Evolutionary conservation across 805 yeast genomes (phyloP).

Genomic region (Lachancea nothofagi): DNA sequence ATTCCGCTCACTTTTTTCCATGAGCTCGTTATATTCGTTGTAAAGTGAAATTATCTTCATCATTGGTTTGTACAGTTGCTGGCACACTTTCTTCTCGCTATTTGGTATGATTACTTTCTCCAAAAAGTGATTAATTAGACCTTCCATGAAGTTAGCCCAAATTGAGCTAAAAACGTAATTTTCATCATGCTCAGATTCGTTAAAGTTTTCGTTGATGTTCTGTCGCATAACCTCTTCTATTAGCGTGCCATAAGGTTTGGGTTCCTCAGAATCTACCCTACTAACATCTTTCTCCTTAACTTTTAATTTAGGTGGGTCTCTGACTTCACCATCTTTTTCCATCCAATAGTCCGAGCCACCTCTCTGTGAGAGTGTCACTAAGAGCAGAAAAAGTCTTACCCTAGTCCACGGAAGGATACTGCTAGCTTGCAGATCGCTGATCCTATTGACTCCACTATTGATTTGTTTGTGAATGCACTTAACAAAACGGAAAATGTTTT

Average conservation of each 20-base stretch:
- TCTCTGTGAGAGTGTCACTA: slow-evolving; percentile 30
- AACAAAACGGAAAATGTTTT: slow-evolving; percentile 28
- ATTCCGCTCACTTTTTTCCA: slow-evolving; percentile 33
- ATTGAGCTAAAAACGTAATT: slow-evolving; percentile 34
- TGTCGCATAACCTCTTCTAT: slow-evolving; percentile 32
- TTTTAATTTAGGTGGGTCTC: slow-evolving; percentile 12
- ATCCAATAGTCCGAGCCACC: slow-evolving; percentile 36
- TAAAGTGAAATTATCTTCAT: slow-evolving; percentile 34
- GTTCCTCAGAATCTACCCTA: no score
- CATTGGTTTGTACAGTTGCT: slow-evolving; percentile 35
- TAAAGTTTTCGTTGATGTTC: slow-evolving; percentile 32
- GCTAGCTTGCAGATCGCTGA: slow-evolving; percentile 21
- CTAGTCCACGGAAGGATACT: slow-evolving; percentile 28
- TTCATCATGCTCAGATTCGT: slow-evolving; percentile 29
- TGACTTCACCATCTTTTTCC: slow-evolving; percentile 20
- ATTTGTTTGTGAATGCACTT: slow-evolving; percentile 31
- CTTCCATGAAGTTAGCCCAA: slow-evolving; percentile 38
- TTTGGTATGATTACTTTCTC: slow-evolving; percentile 33
- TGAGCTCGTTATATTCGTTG: slow-evolving; percentile 33
- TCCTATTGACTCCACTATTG: slow-evolving; percentile 25
- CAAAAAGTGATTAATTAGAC: slow-evolving; percentile 33
- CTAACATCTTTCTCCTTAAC: slow-evolving; percentile 4
- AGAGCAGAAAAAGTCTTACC: slow-evolving; percentile 26
- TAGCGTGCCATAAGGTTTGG: slow-evolving; percentile 20
- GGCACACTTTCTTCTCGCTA: slow-evolving; percentile 35